Evolutionary conservation across 805 yeast species (phyloP).

Genomic region (Candida lessepsii): DNA sequence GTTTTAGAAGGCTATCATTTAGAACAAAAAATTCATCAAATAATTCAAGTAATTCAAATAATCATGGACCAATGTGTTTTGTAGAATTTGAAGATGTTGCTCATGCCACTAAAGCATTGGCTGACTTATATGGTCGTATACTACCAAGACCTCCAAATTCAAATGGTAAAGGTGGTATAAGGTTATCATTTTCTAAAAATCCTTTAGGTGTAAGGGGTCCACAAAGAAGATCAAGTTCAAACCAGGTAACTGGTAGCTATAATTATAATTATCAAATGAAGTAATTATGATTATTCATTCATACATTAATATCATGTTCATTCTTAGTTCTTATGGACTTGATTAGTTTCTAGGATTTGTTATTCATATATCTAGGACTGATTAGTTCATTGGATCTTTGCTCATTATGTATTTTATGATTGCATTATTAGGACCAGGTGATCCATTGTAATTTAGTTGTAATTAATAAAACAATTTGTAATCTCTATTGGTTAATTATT

Average conservation of each 20-base stretch:
- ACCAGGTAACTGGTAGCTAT: constrained; percentile 15
- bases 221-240: constrained; percentile 36
- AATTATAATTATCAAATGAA: constrained; percentile 18
- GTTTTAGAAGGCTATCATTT: constrained; percentile 89
- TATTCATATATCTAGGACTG: no score
- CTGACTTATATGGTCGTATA: constrained; percentile 90
- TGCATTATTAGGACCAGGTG: constrained; percentile 9
- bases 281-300: constrained; percentile 1
- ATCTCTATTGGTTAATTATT: background rate
- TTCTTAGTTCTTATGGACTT: constrained; percentile 5
- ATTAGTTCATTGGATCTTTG: constrained; percentile 2
- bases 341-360: no score
- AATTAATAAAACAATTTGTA: constrained; percentile 1
- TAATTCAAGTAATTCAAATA: constrained; percentile 31
- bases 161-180: constrained; percentile 85
- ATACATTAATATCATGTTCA: background rate
- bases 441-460: constrained; percentile 9
- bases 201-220: constrained; percentile 94
- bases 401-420: constrained; percentile 9
- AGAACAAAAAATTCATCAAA: constrained; percentile 53
- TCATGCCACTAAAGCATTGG: constrained; percentile 89
- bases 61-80: constrained; percentile 98
- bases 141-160: constrained; percentile 71
- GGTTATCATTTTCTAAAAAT: constrained; percentile 91
- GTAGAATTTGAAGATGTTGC: constrained; percentile 97